Conservation (phyloP, 768 basidiomycete genomes). For the Russula sp. region DNA sequence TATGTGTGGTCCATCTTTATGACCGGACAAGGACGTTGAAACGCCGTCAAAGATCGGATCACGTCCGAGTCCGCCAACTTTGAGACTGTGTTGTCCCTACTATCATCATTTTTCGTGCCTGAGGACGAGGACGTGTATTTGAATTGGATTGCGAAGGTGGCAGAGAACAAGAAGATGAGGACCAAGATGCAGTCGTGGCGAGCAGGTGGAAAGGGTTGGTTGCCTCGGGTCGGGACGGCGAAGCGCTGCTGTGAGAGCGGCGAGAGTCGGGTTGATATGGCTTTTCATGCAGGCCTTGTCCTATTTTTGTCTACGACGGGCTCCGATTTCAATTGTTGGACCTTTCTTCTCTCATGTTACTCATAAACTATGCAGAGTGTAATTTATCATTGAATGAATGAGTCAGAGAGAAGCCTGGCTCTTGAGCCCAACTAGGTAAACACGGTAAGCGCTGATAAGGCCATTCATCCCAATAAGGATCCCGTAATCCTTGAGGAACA, state of each 20-base stretch:
- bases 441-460: neutral
- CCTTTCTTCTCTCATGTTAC: neutral
- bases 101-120: conserved; percentile 94
- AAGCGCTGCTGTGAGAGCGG: conserved; percentile 53
- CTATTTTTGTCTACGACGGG: neutral
- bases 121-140: conserved; percentile 84
- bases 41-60: conserved; percentile 63
- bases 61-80: conserved; percentile 74
- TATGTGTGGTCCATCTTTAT: conserved; percentile 38
- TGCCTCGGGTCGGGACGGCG: conserved; percentile 55
- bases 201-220: conserved; percentile 70
- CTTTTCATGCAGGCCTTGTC: neutral
- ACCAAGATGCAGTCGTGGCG: conserved; percentile 73
- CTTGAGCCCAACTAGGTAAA: conserved; percentile 12
- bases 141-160: conserved; percentile 68
- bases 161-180: conserved; percentile 63
- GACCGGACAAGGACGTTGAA: conserved; percentile 3
- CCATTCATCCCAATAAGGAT: conserved; percentile 13
- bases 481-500: neutral
- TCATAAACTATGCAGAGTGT: conserved; percentile 12
- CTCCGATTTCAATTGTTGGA: neutral
- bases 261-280: conserved; percentile 11
- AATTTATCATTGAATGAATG: conserved; percentile 11
- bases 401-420: neutral
- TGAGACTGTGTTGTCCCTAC: conserved; percentile 84